phyloP scores from a whole-genome alignment of 805 yeast species.

The Metschnikowia dekortorum region DNA sequence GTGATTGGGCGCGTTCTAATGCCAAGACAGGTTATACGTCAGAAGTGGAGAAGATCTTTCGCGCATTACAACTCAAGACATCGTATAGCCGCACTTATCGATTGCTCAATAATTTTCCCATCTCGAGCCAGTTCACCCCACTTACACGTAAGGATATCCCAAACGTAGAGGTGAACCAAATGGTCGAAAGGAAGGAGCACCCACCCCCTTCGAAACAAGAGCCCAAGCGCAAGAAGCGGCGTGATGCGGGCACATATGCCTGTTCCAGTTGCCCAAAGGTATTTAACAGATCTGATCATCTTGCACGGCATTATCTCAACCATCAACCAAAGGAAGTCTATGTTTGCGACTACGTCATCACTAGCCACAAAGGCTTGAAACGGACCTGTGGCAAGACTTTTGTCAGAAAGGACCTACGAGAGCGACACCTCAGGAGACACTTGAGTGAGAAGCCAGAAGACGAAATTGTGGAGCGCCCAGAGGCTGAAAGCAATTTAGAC shows the following conservation, averaged over 20 bases:
- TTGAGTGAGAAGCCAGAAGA: constrained; percentile 8
- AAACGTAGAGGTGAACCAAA: background rate
- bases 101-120: background rate
- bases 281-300: constrained; percentile 60
- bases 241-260: constrained; percentile 37
- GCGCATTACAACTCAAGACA: background rate
- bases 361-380: constrained; percentile 34
- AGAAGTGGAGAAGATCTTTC: background rate
- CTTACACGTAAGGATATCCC: background rate
- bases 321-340: constrained; percentile 53
- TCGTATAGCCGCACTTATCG: background rate
- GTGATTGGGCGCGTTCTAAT: background rate
- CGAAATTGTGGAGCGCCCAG: background rate
- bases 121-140: background rate
- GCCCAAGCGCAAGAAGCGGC: constrained; percentile 9
- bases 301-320: constrained; percentile 60
- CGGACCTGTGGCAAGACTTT: constrained; percentile 54
- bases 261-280: constrained; percentile 49
- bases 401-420: constrained; percentile 56
- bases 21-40: background rate
- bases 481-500: background rate
- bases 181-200: background rate
- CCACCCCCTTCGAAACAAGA: background rate
- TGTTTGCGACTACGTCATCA: constrained; percentile 49
- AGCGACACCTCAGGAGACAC: constrained; percentile 28